These are phyloP conservation scores for Sporisorium scitamineum DNA, from an alignment of 1,284 basidiomycete genomes.

Conservation along the genomic window DNA sequence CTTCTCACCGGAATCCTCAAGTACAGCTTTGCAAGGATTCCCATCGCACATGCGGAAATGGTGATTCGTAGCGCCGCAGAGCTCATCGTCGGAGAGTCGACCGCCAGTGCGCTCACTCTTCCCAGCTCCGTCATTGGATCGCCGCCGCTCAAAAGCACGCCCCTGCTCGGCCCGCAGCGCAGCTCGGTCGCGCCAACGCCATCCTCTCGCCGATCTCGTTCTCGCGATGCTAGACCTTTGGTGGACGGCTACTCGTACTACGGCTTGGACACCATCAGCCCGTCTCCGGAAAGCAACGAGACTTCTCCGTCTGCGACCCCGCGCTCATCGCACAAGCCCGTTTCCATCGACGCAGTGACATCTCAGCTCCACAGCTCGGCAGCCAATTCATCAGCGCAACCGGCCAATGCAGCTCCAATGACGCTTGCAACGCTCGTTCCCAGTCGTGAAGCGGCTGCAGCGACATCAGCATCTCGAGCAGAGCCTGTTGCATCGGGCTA, in stretches of 20 bases:
- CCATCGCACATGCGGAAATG: conserved; percentile 53
- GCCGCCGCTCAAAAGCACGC: conserved; percentile 28
- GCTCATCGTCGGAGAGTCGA: conserved; percentile 45
- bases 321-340: conserved; percentile 22
- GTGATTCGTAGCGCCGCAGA: conserved; percentile 49
- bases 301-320: conserved; percentile 52
- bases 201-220: conserved; percentile 47
- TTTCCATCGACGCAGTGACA: conserved; percentile 45
- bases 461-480: neutral
- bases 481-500: conserved; percentile 26
- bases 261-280: conserved; percentile 59
- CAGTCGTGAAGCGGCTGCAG: conserved; percentile 29
- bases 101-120: conserved; percentile 22
- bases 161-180: conserved; percentile 31
- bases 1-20: conserved; percentile 63
- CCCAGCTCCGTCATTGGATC: conserved; percentile 36
- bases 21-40: conserved; percentile 62
- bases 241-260: conserved; percentile 65
- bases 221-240: conserved; percentile 52
- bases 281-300: conserved; percentile 44
- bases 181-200: conserved; percentile 12
- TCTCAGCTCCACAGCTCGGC: conserved; percentile 34
- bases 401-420: conserved; percentile 50
- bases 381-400: conserved; percentile 7
- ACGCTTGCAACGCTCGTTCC: conserved; percentile 55